Percentiles rank a stretch among this genome's conserved stretches.
phyloP scores from a whole-genome alignment of 371 early-diverging fungal genomes.

The Mucor irregularis region DNA sequence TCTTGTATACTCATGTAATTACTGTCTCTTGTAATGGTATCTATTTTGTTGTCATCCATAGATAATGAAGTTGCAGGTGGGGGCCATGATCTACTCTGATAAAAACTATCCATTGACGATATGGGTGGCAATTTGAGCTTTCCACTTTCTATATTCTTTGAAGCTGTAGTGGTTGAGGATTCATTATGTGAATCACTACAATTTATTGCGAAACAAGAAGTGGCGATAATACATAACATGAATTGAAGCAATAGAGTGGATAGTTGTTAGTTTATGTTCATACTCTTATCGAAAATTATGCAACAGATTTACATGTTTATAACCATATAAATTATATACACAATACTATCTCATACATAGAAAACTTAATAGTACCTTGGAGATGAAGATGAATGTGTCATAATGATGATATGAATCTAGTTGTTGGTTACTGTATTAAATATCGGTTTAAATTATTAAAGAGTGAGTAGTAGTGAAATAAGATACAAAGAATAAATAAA shows the following conservation, averaged over 20 bases:
- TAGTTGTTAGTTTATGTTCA: too few species aligned
- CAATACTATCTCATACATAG: not conserved
- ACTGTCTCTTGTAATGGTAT: not conserved
- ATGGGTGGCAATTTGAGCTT: slow-evolving; percentile 22
- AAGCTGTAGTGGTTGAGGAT: not conserved
- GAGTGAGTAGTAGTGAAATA: not conserved
- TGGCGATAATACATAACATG: not conserved
- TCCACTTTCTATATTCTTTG: not conserved
- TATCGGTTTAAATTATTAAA: too few species aligned
- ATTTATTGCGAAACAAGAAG: not conserved
- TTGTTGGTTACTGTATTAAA: too few species aligned
- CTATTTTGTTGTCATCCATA: not conserved
- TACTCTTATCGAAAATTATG: too few species aligned
- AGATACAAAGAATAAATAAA: not conserved
- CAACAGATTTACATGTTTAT: not conserved
- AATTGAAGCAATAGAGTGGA: too few species aligned
- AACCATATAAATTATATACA: not conserved
- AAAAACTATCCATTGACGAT: slow-evolving; percentile 13
- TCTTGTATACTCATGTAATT: slow-evolving; percentile 4
- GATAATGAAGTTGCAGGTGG: slow-evolving; percentile 9
- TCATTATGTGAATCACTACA: slow-evolving; percentile 2
- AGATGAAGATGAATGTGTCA: slow-evolving; percentile 1
- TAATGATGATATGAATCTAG: too few species aligned
- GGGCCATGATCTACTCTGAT: slow-evolving; percentile 16
- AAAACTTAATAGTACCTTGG: not conserved